Evolutionary conservation across 108 stramenopile genomes (phyloP).

Genomic region (Pseudonitzschia pungens): DNA sequence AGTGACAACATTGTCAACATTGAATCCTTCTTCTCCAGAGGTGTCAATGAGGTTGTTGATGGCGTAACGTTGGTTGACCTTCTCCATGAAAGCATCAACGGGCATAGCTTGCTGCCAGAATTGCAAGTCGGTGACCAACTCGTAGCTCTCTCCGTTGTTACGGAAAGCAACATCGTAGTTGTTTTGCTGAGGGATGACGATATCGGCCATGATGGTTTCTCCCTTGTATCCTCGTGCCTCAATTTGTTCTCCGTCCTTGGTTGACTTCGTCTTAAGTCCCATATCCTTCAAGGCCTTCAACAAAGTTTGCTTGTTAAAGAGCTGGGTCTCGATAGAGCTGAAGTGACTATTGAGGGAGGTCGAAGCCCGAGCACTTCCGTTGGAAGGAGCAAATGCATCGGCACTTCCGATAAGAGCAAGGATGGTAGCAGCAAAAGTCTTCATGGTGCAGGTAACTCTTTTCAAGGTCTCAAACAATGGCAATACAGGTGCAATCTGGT

Average conservation of each 20-base stretch:
- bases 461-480: neutral
- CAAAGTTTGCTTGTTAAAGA: slow-evolving; percentile 12
- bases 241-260: slow-evolving; percentile 7
- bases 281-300: slow-evolving; percentile 20
- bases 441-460: neutral
- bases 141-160: slow-evolving; percentile 20
- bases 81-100: slow-evolving; percentile 27
- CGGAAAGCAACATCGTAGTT: slow-evolving; percentile 20
- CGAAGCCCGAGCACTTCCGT: neutral
- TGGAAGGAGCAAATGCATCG: slow-evolving; percentile 4
- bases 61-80: slow-evolving; percentile 20
- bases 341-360: slow-evolving; percentile 20
- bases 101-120: slow-evolving; percentile 28
- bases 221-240: slow-evolving; percentile 22
- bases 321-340: slow-evolving; percentile 15
- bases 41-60: slow-evolving; percentile 8
- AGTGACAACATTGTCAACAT: slow-evolving; percentile 10
- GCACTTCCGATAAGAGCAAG: neutral
- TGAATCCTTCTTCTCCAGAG: slow-evolving; percentile 10
- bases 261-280: slow-evolving; percentile 9
- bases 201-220: slow-evolving; percentile 16
- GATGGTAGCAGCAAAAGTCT: slow-evolving; percentile 6
- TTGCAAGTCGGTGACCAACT: slow-evolving; percentile 23
- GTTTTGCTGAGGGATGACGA: slow-evolving; percentile 18
- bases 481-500: neutral